Evolutionary conservation across 2,329 filamentous ascomycete genomes (phyloP), one percentile per base, ranked within the genome.

Genomic region (Peltaster fructicola): DNA sequence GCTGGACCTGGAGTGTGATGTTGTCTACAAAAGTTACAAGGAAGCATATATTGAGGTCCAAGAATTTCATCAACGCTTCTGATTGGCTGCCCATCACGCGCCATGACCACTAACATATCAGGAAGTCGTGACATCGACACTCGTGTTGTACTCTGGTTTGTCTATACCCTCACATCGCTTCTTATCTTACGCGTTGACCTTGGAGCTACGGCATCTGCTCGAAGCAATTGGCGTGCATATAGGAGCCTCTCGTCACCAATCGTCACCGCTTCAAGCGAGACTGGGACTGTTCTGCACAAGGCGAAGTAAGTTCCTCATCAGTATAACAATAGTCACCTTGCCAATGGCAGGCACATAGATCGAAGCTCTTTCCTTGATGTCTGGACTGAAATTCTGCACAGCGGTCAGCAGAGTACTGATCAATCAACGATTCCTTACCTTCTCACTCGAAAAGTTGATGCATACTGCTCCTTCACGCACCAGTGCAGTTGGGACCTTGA

Each of bases 281-380:
- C 29, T 39, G 42, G 47, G 44, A 24, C 43, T 49, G 38, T 56
- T 56, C 30, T 59, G 53, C 11, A 54, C 48, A 23, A 61, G 51
- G 18, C 56, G 53, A 41, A 95, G 63, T 17, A 95, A 56, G 47
- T 98, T 98, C 29, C 88, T 65, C 43, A 95, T 58, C 30, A 98
- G 56, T 16, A 93, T 73, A 9, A 85, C 79, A 48, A 95, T 95
- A 0, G 88, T 98, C 23, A 95, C 85, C 59, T 95, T 98, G 40
- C 88, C 88, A 38, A 93, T 90, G 0, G 85, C 88, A 2, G 88
- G 88, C 10, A 95, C 84, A 43, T 93, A 98, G 43, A 98, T 91
- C 4, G 81, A 82, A 2, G 88, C 88, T 59, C 84, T 91, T 50
- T 93, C 78, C 57, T 92, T 95, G 38, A 95, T 72, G 23, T 78